phyloP scores from a whole-genome alignment of 768 basidiomycete genomes.

The Psilocybe cubensis region DNA sequence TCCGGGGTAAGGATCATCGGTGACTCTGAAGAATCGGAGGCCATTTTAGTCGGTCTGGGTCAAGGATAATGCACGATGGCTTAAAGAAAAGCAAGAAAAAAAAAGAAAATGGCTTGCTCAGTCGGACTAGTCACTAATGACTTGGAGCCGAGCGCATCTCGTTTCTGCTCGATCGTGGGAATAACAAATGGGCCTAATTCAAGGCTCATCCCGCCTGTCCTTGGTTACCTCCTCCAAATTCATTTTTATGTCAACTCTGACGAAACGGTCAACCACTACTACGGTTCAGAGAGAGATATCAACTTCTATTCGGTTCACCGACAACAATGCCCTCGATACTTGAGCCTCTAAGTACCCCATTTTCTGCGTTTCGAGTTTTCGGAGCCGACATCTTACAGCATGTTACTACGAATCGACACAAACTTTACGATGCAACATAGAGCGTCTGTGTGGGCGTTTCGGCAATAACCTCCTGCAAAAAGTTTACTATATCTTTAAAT shows the following conservation, averaged over 20 bases:
- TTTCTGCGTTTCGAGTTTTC: too few relatives aligned
- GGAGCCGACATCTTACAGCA: too few relatives aligned
- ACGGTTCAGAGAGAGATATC: too few relatives aligned
- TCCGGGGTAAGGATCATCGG: slow-evolving; percentile 66
- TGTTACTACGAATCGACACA: too few relatives aligned
- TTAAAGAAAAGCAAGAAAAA: slow-evolving; percentile 4
- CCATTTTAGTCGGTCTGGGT: slow-evolving; percentile 23
- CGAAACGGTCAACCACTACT: not conserved
- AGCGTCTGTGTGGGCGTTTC: too few relatives aligned
- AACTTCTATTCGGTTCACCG: too few relatives aligned
- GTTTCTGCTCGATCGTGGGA: not conserved
- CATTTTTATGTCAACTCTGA: not conserved
- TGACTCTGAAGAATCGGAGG: slow-evolving; percentile 49
- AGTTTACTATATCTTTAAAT: too few relatives aligned
- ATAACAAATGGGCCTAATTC: not conserved
- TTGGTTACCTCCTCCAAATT: not conserved
- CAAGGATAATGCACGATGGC: not conserved
- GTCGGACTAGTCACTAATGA: not conserved
- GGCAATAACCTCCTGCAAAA: too few relatives aligned
- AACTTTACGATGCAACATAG: too few relatives aligned
- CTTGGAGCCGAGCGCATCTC: not conserved
- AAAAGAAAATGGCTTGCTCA: too few relatives aligned
- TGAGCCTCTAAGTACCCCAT: too few relatives aligned
- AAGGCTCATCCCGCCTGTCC: not conserved
- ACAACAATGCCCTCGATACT: too few relatives aligned